These are phyloP conservation scores for Neoscytalidium dimidiatum DNA, from an alignment of 2,329 filamentous ascomycete genomes.

Conservation along the genomic window DNA sequence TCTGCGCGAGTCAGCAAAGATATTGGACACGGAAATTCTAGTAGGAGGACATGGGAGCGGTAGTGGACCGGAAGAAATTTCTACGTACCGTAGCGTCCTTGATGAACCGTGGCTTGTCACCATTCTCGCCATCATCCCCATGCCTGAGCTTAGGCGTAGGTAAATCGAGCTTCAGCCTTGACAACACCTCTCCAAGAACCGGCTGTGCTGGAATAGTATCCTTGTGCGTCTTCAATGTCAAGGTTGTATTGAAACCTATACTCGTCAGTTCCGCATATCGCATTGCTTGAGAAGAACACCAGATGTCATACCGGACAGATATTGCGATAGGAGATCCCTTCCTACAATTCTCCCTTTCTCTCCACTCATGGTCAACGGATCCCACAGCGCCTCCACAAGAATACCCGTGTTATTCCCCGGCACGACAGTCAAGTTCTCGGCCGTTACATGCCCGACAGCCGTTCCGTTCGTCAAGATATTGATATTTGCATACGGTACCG, in stretches of 20 bases:
- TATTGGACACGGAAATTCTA: neutral
- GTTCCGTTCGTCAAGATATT: slow-evolving; percentile 74
- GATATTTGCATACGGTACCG: slow-evolving; percentile 77
- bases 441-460: slow-evolving; percentile 73
- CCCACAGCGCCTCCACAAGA: slow-evolving; percentile 70
- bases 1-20: slow-evolving; percentile 27
- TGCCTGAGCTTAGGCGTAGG: slow-evolving; percentile 66
- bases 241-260: slow-evolving; percentile 73
- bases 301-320: slow-evolving; percentile 67
- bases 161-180: slow-evolving; percentile 69
- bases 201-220: slow-evolving; percentile 74
- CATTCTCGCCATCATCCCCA: slow-evolving; percentile 39
- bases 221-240: slow-evolving; percentile 72
- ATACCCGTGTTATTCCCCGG: slow-evolving; percentile 74
- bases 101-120: slow-evolving; percentile 68
- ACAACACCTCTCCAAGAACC: slow-evolving; percentile 70
- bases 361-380: slow-evolving; percentile 66
- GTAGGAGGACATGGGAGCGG: neutral
- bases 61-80: neutral
- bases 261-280: neutral
- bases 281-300: neutral
- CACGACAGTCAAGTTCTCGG: slow-evolving; percentile 62
- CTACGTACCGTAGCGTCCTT: slow-evolving; percentile 67
- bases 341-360: slow-evolving; percentile 63
- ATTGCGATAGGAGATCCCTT: slow-evolving; percentile 76